A percentile compares a stretch with the other conserved stretches of the same genome.
phyloP scores from a whole-genome alignment of 1,139 yeast species.

The Nadsonia commutata region DNA sequence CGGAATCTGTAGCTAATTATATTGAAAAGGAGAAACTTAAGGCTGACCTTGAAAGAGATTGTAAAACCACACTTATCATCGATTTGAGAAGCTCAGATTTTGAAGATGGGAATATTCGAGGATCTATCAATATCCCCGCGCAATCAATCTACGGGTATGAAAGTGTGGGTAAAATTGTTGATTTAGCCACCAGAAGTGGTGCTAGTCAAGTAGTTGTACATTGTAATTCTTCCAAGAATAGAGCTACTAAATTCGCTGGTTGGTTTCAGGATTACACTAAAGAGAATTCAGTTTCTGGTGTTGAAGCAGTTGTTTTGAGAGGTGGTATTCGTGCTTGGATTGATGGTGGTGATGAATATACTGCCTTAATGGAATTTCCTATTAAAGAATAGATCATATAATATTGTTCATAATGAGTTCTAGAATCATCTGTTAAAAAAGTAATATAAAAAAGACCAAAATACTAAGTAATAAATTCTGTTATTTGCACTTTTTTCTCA shows the following conservation, averaged over 20 bases:
- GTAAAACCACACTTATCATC: conserved; percentile 3
- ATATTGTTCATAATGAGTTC: no score
- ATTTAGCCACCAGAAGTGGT: conserved; percentile 3
- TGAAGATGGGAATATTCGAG: conserved; percentile 5
- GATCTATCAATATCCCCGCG: conserved; percentile 4
- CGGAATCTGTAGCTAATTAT: neutral
- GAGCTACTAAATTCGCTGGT: conserved; percentile 5
- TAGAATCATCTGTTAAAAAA: no score
- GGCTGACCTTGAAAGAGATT: conserved; percentile 3
- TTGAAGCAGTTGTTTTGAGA: conserved; percentile 3
- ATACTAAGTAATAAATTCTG: no score
- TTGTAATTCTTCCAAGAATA: conserved; percentile 5
- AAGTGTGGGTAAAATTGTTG: conserved; percentile 4
- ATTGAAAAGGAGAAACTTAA: conserved; percentile 3
- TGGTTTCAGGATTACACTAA: conserved; percentile 4
- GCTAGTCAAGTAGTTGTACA: conserved; percentile 3
- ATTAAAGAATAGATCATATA: neutral
- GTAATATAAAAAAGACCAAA: no score
- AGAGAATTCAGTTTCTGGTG: conserved; percentile 2
- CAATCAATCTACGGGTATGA: conserved; percentile 2
- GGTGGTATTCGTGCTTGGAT: conserved; percentile 6
- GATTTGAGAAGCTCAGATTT: conserved; percentile 6
- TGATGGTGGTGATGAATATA: conserved; percentile 3
- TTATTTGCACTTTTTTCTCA: neutral
- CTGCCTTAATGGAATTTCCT: conserved; percentile 1